A percentile compares a stretch with the other conserved stretches of the same genome.
These are phyloP conservation scores for Pythium phragmitis DNA, from an alignment of 352 stramenopile genomes.

Conservation along the genomic window DNA sequence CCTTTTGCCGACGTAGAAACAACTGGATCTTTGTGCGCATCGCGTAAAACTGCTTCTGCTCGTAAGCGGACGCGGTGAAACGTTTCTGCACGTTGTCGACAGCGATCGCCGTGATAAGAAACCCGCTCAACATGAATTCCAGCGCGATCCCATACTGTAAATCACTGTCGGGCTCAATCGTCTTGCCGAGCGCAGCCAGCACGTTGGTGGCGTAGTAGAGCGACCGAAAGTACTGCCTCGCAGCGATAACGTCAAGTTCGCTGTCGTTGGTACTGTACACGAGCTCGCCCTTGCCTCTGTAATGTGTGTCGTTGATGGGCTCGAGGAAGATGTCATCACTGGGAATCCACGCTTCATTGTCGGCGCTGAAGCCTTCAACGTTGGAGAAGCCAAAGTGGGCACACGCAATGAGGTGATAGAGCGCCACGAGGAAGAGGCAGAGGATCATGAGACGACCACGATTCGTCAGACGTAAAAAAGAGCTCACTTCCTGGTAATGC, in stretches of 20 bases:
- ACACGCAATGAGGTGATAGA: slow-evolving; percentile 60
- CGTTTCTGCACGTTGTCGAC: slow-evolving; percentile 79
- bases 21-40: slow-evolving; percentile 59
- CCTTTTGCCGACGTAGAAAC: slow-evolving; percentile 65
- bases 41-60: slow-evolving; percentile 74
- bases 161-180: slow-evolving; percentile 53
- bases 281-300: slow-evolving; percentile 21
- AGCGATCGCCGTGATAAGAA: slow-evolving; percentile 71
- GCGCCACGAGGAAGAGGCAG: slow-evolving; percentile 41
- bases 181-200: slow-evolving; percentile 41
- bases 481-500: slow-evolving; percentile 41
- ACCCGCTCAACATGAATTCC: slow-evolving; percentile 69
- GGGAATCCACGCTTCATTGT: slow-evolving; percentile 43
- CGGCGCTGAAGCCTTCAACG: slow-evolving; percentile 34
- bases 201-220: slow-evolving; percentile 67
- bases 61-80: slow-evolving; percentile 67
- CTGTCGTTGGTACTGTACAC: slow-evolving; percentile 19
- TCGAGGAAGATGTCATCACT: slow-evolving; percentile 36
- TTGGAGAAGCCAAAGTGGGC: slow-evolving; percentile 40
- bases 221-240: slow-evolving; percentile 60
- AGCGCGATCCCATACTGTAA: slow-evolving; percentile 50
- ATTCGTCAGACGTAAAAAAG: slow-evolving; percentile 21
- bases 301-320: slow-evolving; percentile 39
- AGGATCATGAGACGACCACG: slow-evolving; percentile 31
- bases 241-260: slow-evolving; percentile 24